phyloP scores from a whole-genome alignment of 2,329 filamentous ascomycete genomes.

The Pseudogymnoascus sp. region DNA sequence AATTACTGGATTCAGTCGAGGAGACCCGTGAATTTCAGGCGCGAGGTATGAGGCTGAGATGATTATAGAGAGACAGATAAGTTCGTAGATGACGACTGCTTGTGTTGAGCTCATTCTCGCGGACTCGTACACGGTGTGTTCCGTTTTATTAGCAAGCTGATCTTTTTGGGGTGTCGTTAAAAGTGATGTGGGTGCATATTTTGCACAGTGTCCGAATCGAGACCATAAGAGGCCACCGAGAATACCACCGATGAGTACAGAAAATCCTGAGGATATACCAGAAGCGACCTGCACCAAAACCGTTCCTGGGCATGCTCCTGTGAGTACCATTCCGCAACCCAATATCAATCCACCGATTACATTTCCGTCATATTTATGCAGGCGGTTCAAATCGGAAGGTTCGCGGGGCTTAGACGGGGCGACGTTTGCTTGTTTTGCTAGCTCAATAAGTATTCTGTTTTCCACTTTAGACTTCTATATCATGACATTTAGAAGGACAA shows the following conservation, averaged over 20 bases:
- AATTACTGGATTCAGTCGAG: conserved; percentile 30
- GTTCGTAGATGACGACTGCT: conserved; percentile 16
- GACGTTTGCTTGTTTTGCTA: conserved; percentile 34
- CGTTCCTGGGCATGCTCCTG: conserved; percentile 57
- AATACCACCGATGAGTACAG: conserved; percentile 44
- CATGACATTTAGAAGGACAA: conserved; percentile 9
- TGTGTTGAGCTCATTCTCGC: conserved; percentile 6
- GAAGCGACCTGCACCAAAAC: conserved; percentile 51
- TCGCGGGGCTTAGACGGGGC: conserved; percentile 36
- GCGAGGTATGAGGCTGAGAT: conserved; percentile 14
- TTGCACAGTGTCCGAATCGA: conserved; percentile 30
- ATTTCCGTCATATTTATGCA: conserved; percentile 53
- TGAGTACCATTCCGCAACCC: conserved; percentile 57
- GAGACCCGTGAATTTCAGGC: conserved; percentile 36
- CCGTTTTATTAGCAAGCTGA: not conserved
- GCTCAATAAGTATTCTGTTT: conserved; percentile 37
- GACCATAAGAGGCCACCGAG: conserved; percentile 47
- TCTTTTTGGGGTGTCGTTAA: not conserved
- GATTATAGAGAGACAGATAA: conserved; percentile 16
- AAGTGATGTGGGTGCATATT: not conserved
- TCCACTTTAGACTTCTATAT: conserved; percentile 9
- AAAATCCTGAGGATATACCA: conserved; percentile 42
- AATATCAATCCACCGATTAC: conserved; percentile 52
- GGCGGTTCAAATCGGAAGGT: conserved; percentile 39
- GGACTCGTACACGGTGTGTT: conserved; percentile 17